phyloP scores from a whole-genome alignment of 306 rosid species.

The Castanea mollissima region DNA sequence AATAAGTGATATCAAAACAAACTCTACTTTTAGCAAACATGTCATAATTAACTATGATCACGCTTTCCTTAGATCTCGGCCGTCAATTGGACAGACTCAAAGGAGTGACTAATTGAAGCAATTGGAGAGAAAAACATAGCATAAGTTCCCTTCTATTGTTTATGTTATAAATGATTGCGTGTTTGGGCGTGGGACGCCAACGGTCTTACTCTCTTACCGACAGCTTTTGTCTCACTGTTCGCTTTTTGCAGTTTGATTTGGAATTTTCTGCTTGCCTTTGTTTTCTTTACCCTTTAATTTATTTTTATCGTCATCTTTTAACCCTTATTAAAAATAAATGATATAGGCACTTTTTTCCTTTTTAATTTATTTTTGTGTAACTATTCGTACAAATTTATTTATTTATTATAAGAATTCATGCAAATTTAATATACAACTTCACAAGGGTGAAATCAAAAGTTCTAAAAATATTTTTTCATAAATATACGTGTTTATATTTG shows the following conservation, averaged over 20 bases:
- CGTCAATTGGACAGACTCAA: background rate
- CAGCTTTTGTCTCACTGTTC: conserved; percentile 39
- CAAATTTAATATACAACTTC: no score
- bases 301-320: background rate
- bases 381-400: no score
- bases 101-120: no score
- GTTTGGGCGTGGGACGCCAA: conserved; percentile 36
- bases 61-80: background rate
- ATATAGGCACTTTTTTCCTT: background rate
- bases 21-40: no score
- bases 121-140: no score
- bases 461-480: no score
- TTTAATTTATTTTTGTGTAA: no score
- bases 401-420: no score
- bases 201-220: conserved; percentile 55
- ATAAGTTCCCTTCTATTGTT: background rate
- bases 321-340: background rate
- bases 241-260: conserved; percentile 33
- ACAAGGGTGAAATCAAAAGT: no score
- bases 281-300: background rate
- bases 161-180: conserved; percentile 26
- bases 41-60: background rate
- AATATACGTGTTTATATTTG: no score
- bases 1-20: no score
- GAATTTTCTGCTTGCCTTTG: conserved; percentile 20